Evolutionary conservation across 2,329 filamentous ascomycete genomes (phyloP).

Genomic region (Aureobasidium subglaciale): DNA sequence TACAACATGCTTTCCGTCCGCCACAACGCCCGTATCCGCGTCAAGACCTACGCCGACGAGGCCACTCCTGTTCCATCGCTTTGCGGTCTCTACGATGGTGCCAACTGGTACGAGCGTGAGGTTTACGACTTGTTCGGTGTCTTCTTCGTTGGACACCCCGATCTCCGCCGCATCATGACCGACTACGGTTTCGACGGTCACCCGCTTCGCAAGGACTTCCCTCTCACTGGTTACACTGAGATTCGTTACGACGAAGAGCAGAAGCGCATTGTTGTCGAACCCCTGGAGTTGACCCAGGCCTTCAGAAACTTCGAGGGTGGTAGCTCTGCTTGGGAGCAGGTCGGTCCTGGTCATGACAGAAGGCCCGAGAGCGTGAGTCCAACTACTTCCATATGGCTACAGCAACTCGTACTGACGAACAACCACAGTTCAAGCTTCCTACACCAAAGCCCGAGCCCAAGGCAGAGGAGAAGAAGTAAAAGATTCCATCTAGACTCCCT

Average conservation of each 20-base stretch:
- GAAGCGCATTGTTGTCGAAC: constrained; percentile 98
- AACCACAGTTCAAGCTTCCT: constrained; percentile 73
- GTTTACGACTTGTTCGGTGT: constrained; percentile 97
- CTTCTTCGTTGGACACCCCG: constrained; percentile 92
- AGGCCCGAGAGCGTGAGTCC: constrained; percentile 61
- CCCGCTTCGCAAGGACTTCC: constrained; percentile 95
- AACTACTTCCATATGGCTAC: background rate
- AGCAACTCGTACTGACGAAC: constrained; percentile 12
- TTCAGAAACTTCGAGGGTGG: constrained; percentile 94
- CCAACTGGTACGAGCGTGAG: constrained; percentile 98
- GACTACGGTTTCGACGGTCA: constrained; percentile 99
- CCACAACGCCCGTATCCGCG: constrained; percentile 91
- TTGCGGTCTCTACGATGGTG: constrained; percentile 80
- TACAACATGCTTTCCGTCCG: constrained; percentile 95
- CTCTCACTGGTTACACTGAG: constrained; percentile 95
- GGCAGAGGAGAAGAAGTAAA: constrained; percentile 89
- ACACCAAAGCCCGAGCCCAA: constrained; percentile 92
- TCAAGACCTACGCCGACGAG: constrained; percentile 99
- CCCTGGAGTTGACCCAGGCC: constrained; percentile 92
- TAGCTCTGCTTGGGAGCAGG: constrained; percentile 56
- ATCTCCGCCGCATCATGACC: constrained; percentile 96
- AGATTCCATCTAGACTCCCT: constrained; percentile 30
- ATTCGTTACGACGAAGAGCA: constrained; percentile 98
- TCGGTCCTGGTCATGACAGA: constrained; percentile 64
- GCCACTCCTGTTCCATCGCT: constrained; percentile 87